Conservation (phyloP, 2,329 filamentous ascomycete genomes). For the Dryadomyces quercus-mongolicae region DNA sequence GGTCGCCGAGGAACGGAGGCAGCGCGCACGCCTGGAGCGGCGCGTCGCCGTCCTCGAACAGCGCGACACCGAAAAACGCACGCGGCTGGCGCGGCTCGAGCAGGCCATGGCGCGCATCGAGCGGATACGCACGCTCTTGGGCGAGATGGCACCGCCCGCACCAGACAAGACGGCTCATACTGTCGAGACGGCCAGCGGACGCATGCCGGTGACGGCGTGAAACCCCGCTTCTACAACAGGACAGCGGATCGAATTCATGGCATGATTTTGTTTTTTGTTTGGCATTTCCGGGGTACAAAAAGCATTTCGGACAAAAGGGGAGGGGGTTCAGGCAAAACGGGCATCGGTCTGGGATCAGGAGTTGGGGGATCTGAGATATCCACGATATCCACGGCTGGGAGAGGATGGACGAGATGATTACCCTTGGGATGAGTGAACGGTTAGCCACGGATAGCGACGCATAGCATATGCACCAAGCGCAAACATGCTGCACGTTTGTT, state of each 20-base stretch:
- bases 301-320: neutral
- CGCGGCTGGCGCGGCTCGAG: constrained; percentile 58
- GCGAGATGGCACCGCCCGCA: neutral
- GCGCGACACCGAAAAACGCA: constrained; percentile 57
- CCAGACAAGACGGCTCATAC: neutral
- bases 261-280: neutral
- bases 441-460: no score
- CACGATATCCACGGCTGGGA: neutral
- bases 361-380: no score
- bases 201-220: neutral
- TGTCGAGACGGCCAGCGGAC: no score
- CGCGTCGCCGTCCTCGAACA: constrained; percentile 56
- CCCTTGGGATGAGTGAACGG: no score
- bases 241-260: neutral
- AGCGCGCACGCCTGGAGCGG: constrained; percentile 59
- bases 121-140: constrained; percentile 50
- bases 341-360: neutral
- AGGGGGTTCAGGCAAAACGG: neutral
- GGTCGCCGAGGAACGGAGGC: constrained; percentile 65
- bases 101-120: constrained; percentile 59
- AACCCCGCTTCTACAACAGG: neutral
- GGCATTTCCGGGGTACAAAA: neutral
- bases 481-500: no score
- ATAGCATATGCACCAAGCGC: no score
- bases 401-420: neutral